Base-by-base conservation (phyloP, 2,329 filamentous ascomycete genomes). In the Colletotrichum gigasporum region DNA sequence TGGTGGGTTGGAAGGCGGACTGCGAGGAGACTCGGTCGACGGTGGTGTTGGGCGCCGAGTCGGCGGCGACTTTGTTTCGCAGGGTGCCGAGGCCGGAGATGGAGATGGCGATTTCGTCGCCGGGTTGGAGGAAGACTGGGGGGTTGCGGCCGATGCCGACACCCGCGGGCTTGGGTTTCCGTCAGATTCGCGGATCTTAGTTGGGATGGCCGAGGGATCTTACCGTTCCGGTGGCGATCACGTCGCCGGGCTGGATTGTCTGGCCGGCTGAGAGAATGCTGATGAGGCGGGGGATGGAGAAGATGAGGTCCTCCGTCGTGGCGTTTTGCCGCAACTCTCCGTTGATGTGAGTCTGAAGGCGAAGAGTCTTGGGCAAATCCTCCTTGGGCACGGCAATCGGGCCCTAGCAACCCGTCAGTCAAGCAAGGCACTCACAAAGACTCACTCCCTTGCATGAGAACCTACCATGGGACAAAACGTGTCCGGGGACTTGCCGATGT, bases 401-500 rank as follows among this genome's bases (percentile, higher is more conserved):
- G 1, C 84, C 85, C 77, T 81, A 26, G 1, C 1, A 8, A 11
- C 0, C 0, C 1, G 4, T 54, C 11, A 52, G 22, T 14, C 12
- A 28, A n/a, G 5, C 2, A 41, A n/a, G 45, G 10, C 18, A 34
- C 14, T n/a, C 2, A 18, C 10, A 8, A 20, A 4, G 0, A 1
- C n/a, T 47, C 9, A 1, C 9, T 14, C 10, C 7, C 4, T 5
- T 2, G 2, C 1, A 4, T 5, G 7, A 7, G 5, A 4, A 20
- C 56, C 41, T 66, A 82, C 80, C 76, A 87, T 86, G 0, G 84
- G 84, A 65, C 84, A 87, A 66, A 83, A 87, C 0, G 83, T 85
- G 69, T 87, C 84, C 0, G 80, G 73, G 0, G 81, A 85, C 70
- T 87, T 87, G 8, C 85, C 85, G 50, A 88, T 81, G 58, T 82